Conservation (phyloP, 2,329 filamentous ascomycete genomes). For the Ophiostoma ulmi region DNA sequence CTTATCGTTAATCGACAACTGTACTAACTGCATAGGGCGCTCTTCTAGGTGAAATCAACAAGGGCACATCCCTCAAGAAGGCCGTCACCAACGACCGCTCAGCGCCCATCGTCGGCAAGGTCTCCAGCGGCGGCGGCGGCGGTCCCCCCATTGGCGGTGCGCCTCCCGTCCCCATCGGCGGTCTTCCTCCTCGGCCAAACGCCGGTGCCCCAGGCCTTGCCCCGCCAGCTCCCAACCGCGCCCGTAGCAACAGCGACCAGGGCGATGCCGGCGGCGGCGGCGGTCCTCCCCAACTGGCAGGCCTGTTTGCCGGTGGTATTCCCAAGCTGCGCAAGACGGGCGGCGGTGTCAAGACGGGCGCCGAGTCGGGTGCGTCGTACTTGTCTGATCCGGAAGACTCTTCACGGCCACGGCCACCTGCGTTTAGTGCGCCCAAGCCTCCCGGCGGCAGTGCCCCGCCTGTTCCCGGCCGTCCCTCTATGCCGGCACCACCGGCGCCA, state of each 20-base stretch:
- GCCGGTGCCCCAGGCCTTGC: slow-evolving; percentile 51
- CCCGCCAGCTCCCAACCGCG: slow-evolving; percentile 67
- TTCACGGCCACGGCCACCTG: slow-evolving; percentile 45
- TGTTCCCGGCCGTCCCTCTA: slow-evolving; percentile 51
- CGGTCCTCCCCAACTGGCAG: slow-evolving; percentile 72
- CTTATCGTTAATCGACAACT: too few relatives aligned
- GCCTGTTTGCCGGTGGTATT: slow-evolving; percentile 89
- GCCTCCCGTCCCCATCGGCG: slow-evolving; percentile 65
- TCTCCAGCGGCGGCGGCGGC: slow-evolving; percentile 27
- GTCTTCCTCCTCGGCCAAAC: slow-evolving; percentile 49
- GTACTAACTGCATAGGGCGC: slow-evolving; percentile 59
- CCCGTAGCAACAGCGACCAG: slow-evolving; percentile 79
- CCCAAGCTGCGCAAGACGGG: slow-evolving; percentile 87
- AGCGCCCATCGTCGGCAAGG: slow-evolving; percentile 62
- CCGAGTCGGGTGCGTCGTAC: slow-evolving; percentile 66
- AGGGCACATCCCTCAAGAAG: slow-evolving; percentile 76
- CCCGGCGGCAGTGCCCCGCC: slow-evolving; percentile 56
- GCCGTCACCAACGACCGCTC: slow-evolving; percentile 89
- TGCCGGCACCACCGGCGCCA: slow-evolving; percentile 36
- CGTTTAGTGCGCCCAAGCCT: slow-evolving; percentile 52
- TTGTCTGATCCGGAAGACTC: slow-evolving; percentile 70
- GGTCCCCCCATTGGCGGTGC: slow-evolving; percentile 55
- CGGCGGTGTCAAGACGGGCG: slow-evolving; percentile 72
- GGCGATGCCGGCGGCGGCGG: slow-evolving; percentile 41
- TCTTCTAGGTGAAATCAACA: slow-evolving; percentile 79